phyloP scores from a whole-genome alignment of 2,329 filamentous ascomycete genomes.

The Colletotrichum salicis region DNA sequence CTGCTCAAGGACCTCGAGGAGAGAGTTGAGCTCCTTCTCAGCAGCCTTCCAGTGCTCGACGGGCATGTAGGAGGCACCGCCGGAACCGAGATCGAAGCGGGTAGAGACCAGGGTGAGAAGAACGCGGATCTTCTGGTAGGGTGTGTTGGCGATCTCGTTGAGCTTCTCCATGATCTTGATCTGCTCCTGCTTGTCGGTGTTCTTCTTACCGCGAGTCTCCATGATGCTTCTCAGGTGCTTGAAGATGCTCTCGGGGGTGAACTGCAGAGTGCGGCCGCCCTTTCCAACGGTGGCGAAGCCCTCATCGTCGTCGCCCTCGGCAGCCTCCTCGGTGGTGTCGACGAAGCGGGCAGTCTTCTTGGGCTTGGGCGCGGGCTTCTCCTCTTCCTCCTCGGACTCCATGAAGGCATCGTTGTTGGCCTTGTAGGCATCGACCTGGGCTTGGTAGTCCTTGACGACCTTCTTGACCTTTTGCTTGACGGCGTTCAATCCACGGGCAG shows the following conservation, averaged over 20 bases:
- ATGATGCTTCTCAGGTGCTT: conserved; percentile 95
- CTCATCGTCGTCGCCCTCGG: conserved; percentile 74
- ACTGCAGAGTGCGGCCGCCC: conserved; percentile 87
- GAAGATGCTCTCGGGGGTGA: conserved; percentile 97
- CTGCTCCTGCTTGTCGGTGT: conserved; percentile 94
- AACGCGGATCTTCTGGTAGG: conserved; percentile 94
- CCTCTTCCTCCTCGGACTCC: conserved; percentile 83
- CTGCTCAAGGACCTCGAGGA: conserved; percentile 82
- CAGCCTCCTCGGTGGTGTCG: conserved; percentile 60
- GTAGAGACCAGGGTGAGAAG: conserved; percentile 92
- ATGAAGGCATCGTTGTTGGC: conserved; percentile 88
- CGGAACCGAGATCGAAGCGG: conserved; percentile 89
- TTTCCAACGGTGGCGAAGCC: conserved; percentile 91
- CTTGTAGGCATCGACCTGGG: conserved; percentile 87
- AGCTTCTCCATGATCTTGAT: conserved; percentile 98
- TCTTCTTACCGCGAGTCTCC: conserved; percentile 98
- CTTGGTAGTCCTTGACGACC: conserved; percentile 94
- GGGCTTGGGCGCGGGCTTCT: conserved; percentile 62
- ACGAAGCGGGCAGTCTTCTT: conserved; percentile 60
- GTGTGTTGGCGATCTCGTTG: conserved; percentile 84
- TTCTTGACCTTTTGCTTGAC: conserved; percentile 99
- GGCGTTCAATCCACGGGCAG: conserved; percentile 92
- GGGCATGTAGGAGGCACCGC: conserved; percentile 83
- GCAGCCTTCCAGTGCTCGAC: conserved; percentile 97
- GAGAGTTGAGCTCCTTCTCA: conserved; percentile 82